Conservation (phyloP, 192 early-diverging fungal genomes). For the Backusella tarrabulga region DNA sequence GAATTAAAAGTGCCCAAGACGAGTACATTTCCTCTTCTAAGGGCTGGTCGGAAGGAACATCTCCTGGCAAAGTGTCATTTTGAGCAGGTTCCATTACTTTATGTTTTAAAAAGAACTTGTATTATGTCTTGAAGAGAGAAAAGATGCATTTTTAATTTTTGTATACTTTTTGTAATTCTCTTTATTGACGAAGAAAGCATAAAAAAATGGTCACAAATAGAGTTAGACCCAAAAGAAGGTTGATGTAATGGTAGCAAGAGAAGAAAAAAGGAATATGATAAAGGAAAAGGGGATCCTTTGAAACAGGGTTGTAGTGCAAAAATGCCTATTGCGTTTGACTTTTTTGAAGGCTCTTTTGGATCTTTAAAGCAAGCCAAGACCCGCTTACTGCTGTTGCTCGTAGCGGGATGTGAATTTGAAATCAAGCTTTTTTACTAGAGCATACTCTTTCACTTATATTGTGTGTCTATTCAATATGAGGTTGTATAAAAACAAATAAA, state of each 20-base stretch:
- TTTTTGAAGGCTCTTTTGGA: too few relatives aligned
- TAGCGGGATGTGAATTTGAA: too few relatives aligned
- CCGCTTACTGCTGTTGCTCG: too few relatives aligned
- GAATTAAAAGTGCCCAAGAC: conserved; percentile 83
- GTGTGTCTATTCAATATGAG: too few relatives aligned
- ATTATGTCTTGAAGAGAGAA: neutral
- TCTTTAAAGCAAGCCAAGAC: too few relatives aligned
- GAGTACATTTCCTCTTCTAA: conserved; percentile 72
- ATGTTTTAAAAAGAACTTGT: neutral
- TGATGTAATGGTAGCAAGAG: neutral
- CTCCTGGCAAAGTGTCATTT: conserved; percentile 11
- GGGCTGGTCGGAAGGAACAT: conserved; percentile 20
- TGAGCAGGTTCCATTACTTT: neutral
- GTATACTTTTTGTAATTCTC: neutral
- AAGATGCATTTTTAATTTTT: neutral
- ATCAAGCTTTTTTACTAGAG: too few relatives aligned
- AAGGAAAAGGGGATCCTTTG: too few relatives aligned
- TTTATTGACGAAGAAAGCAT: neutral
- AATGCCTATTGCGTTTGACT: too few relatives aligned
- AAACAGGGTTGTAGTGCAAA: too few relatives aligned
- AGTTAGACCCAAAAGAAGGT: neutral
- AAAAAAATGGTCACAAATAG: conserved; percentile 2
- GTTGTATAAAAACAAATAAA: too few relatives aligned
- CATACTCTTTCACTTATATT: too few relatives aligned
- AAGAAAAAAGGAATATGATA: neutral